Conservation (phyloP, 768 basidiomycete genomes). For the Mycena alexandri region DNA sequence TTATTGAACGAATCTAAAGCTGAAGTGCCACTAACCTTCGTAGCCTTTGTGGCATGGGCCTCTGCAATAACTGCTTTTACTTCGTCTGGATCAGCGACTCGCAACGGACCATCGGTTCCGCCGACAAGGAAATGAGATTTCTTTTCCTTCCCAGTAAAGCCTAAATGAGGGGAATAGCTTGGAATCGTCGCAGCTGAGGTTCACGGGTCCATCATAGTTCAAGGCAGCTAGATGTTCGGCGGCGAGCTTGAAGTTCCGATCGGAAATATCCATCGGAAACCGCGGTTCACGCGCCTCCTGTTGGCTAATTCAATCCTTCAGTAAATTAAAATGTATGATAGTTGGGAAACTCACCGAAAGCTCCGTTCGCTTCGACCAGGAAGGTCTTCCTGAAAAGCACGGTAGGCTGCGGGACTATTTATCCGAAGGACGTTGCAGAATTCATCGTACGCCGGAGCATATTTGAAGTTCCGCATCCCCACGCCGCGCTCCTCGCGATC, state of each 20-base stretch:
- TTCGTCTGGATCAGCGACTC: slow-evolving; percentile 41
- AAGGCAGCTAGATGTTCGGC: slow-evolving; percentile 35
- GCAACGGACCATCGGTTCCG: slow-evolving; percentile 41
- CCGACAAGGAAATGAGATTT: slow-evolving; percentile 45
- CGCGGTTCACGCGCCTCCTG: slow-evolving; percentile 34
- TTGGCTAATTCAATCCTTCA: slow-evolving; percentile 4
- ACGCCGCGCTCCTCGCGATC: slow-evolving; percentile 46
- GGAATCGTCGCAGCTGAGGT: slow-evolving; percentile 52
- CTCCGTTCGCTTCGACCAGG: slow-evolving; percentile 33
- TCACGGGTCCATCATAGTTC: slow-evolving; percentile 43
- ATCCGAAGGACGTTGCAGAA: slow-evolving; percentile 44
- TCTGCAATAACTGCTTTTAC: slow-evolving; percentile 33
- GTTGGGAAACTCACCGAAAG: slow-evolving; percentile 32
- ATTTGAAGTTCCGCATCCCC: slow-evolving; percentile 52
- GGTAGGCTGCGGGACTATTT: slow-evolving; percentile 39
- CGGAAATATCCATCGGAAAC: slow-evolving; percentile 42
- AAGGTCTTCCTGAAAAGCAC: slow-evolving; percentile 43
- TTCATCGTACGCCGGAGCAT: slow-evolving; percentile 48
- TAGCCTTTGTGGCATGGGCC: slow-evolving; percentile 34
- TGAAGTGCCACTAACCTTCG: slow-evolving; percentile 38
- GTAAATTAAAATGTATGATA: neutral
- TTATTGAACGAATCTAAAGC: neutral
- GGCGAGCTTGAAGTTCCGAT: slow-evolving; percentile 38
- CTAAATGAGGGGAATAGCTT: slow-evolving; percentile 45
- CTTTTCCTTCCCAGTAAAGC: slow-evolving; percentile 38